Evolutionary conservation across 2,329 filamentous ascomycete genomes (phyloP), one percentile per base, ranked within the genome.

Genomic region (Botrytis paeoniae): DNA sequence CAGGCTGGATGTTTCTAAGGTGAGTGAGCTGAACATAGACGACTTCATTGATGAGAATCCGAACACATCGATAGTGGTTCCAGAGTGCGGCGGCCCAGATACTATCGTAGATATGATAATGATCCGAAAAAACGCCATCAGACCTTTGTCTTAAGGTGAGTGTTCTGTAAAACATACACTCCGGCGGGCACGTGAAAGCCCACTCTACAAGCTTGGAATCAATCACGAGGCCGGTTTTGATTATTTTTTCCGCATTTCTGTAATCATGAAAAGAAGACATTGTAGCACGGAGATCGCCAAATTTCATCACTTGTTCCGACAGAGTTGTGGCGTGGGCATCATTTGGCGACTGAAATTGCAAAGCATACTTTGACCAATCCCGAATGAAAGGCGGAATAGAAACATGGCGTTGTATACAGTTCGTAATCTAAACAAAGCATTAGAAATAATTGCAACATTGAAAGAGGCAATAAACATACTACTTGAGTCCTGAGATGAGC

Each of bases 361-460:
- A 62, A 35, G 64, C 66, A 22, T 72, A 66, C 14, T 73, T 71
- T 60, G 85, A 84, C 61, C 88, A 83, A 37, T 86, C 81, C 43
- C 84, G 80, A 73, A 89, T 81, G 48, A 82, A 79, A n/a, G 82
- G 77, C 6, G 86, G 87, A 81, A 88, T 85, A 20, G 85, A 83
- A 41, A 84, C 79, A 48, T 84, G 83, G 69, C 83, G 83, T 74
- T 87, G 86, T 39, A 87, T 83, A 77, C 86, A 88, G 76, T 83
- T 85, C 74, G 87, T 84, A 72, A 87, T 82, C 71, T 77, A 22
- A 25, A 4, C 84, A 82, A 39, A 43, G 65, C 83, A 84, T 76
- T 82, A 63, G 81, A 20, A 16, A 43, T 12, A n/a, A 16, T 6
- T 7, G 7, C 22, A 18, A 48, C 3, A n/a, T 70, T 41, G 14